A percentile compares a stretch with the other conserved stretches of the same genome.
phyloP scores from a whole-genome alignment of 2,329 filamentous ascomycete genomes.

The Exserohilum rostratum region DNA sequence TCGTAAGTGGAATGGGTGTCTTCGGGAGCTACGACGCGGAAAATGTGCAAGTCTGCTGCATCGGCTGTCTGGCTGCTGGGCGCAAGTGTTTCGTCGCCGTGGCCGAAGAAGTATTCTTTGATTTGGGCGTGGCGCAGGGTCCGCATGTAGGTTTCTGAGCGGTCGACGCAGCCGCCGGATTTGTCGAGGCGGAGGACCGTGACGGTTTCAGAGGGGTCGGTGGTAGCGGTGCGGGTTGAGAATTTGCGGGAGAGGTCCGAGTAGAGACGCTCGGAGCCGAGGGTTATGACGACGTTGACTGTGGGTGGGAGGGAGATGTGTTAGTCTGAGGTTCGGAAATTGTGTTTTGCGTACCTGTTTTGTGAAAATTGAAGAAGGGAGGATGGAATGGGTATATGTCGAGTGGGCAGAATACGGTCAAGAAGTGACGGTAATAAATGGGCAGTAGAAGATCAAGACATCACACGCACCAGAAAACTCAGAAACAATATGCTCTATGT shows the following conservation, averaged over 20 bases:
- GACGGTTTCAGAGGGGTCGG: slow-evolving; percentile 68
- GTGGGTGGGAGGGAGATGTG: slow-evolving; percentile 14
- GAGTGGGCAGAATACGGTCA: not conserved
- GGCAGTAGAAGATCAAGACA: slow-evolving; percentile 19
- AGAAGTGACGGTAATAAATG: not conserved
- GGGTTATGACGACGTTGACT: slow-evolving; percentile 80
- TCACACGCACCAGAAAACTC: slow-evolving; percentile 65
- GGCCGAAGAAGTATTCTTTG: slow-evolving; percentile 93
- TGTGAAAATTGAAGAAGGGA: not conserved
- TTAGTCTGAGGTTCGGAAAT: slow-evolving; percentile 24
- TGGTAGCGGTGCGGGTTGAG: slow-evolving; percentile 49
- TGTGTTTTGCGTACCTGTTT: slow-evolving; percentile 2
- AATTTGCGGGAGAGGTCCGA: slow-evolving; percentile 77
- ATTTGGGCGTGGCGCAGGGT: slow-evolving; percentile 76
- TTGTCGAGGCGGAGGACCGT: slow-evolving; percentile 79
- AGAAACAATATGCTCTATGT: slow-evolving; percentile 79
- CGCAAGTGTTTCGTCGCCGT: slow-evolving; percentile 70
- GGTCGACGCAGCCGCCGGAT: slow-evolving; percentile 82
- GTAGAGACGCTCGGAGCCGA: slow-evolving; percentile 79
- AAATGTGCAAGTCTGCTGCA: slow-evolving; percentile 76
- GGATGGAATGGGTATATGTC: not conserved
- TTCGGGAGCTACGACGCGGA: slow-evolving; percentile 60
- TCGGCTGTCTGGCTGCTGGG: slow-evolving; percentile 87
- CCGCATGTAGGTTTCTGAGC: slow-evolving; percentile 76
- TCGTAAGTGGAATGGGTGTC: not conserved